A percentile compares a stretch with the other conserved stretches of the same genome.
Conservation (phyloP, 169 alveolate genomes). For the Eimeria praecox region DNA sequence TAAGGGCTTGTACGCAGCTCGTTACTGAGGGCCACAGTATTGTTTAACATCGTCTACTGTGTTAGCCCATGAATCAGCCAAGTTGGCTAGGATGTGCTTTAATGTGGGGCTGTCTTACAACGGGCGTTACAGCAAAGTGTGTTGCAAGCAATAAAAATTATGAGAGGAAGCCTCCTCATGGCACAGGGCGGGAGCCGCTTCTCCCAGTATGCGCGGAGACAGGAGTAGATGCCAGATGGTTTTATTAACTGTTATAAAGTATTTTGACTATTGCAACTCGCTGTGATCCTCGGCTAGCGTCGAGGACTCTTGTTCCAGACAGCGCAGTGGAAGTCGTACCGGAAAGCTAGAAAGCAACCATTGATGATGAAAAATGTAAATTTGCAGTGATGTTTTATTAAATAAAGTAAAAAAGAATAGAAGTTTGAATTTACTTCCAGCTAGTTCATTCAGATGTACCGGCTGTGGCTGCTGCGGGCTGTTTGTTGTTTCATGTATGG, state of each 20-base stretch:
- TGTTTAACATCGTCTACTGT: background rate
- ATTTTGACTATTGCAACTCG: background rate
- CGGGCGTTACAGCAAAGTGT: background rate
- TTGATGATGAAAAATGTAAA: background rate
- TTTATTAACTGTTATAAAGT: background rate
- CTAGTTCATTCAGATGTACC: background rate
- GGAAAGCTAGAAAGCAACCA: background rate
- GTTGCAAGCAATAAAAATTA: background rate
- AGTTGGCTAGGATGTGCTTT: background rate
- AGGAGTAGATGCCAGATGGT: background rate
- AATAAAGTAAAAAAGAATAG: background rate
- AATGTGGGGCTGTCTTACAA: background rate
- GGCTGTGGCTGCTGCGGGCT: slow-evolving; percentile 48
- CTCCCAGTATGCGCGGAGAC: background rate
- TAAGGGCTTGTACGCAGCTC: too few species aligned
- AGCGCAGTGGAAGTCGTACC: background rate
- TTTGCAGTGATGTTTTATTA: background rate
- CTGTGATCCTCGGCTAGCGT: background rate
- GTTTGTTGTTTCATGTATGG: slow-evolving; percentile 37
- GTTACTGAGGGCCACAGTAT: background rate
- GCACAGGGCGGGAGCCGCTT: background rate
- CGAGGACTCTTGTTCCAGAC: background rate
- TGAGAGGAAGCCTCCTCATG: background rate
- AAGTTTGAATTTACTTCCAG: background rate
- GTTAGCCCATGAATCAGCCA: background rate